Conservation (phyloP, 352 stramenopile genomes). For the Ophiocytium majus region DNA sequence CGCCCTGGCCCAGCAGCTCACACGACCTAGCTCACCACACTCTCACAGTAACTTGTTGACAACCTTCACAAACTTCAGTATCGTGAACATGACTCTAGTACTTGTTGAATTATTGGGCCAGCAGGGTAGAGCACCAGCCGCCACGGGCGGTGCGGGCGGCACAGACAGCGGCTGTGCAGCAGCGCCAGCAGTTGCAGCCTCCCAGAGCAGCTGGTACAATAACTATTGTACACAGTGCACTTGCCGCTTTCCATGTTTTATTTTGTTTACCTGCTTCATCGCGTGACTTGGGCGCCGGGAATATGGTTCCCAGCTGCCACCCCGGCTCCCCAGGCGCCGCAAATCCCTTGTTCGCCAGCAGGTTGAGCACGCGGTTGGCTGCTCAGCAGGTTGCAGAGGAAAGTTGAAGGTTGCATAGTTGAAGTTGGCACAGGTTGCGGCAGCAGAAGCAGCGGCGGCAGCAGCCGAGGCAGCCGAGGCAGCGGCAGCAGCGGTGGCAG, state of each 20-base stretch:
- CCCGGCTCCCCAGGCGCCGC: constrained; percentile 43
- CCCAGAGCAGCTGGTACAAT: constrained; percentile 1
- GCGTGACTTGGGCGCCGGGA: constrained; percentile 18
- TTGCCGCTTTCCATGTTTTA: neutral
- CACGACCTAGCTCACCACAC: too few species aligned
- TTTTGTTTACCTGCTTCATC: constrained; percentile 45
- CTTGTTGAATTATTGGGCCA: too few species aligned
- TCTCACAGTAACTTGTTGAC: too few species aligned
- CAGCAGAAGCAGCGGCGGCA: too few species aligned
- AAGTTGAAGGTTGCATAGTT: neutral
- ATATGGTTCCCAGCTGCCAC: constrained; percentile 52
- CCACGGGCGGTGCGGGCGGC: too few species aligned
- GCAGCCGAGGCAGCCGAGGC: neutral
- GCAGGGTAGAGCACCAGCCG: too few species aligned
- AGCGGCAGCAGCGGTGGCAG: neutral
- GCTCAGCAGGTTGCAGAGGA: neutral
- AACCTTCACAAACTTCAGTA: too few species aligned
- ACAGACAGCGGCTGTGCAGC: too few species aligned
- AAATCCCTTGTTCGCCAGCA: constrained; percentile 47
- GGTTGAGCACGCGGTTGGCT: constrained; percentile 39
- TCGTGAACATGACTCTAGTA: too few species aligned
- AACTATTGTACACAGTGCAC: constrained; percentile 21
- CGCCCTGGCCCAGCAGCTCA: too few species aligned
- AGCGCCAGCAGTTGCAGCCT: too few species aligned
- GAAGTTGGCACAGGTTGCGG: too few species aligned